phyloP scores from a whole-genome alignment of 345 rosid genomes.

The Moringa oleifera region DNA sequence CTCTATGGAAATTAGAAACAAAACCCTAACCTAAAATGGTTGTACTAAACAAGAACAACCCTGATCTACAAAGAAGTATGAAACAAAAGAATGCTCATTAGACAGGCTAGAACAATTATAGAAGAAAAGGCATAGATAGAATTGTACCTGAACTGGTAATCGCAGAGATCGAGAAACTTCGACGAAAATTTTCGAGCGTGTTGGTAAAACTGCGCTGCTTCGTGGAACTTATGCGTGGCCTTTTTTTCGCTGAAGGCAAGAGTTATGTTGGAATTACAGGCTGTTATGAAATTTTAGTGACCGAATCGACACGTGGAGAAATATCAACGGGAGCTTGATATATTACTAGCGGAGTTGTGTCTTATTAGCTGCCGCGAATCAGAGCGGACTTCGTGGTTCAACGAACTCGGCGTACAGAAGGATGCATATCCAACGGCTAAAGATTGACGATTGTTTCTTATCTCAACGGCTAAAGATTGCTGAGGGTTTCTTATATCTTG shows the following conservation, averaged over 20 bases:
- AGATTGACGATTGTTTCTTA: too few species aligned
- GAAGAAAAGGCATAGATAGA: not conserved
- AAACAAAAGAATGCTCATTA: not conserved
- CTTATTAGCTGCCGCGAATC: not conserved
- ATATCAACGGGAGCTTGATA: constrained; percentile 3
- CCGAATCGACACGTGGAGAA: constrained; percentile 30
- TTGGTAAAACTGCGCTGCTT: not conserved
- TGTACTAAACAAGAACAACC: not conserved
- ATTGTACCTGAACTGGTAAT: constrained; percentile 19
- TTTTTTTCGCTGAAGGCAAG: not conserved
- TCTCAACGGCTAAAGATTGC: too few species aligned
- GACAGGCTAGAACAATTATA: not conserved
- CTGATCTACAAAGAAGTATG: not conserved
- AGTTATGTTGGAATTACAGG: constrained; percentile 13
- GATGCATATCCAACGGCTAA: not conserved
- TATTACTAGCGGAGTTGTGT: not conserved
- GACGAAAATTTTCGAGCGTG: constrained; percentile 15
- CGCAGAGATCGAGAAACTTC: constrained; percentile 20
- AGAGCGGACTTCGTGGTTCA: not conserved
- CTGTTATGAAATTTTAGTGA: constrained; percentile 18
- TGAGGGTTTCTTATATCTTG: too few species aligned
- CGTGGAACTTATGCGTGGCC: constrained; percentile 13
- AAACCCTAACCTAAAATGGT: not conserved
- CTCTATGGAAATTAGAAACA: not conserved
- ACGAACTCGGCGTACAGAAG: not conserved